A percentile compares a stretch with the other conserved stretches of the same genome.
phyloP scores from a whole-genome alignment of 2,329 filamentous ascomycete genomes.

The Zymoseptoria brevis region DNA sequence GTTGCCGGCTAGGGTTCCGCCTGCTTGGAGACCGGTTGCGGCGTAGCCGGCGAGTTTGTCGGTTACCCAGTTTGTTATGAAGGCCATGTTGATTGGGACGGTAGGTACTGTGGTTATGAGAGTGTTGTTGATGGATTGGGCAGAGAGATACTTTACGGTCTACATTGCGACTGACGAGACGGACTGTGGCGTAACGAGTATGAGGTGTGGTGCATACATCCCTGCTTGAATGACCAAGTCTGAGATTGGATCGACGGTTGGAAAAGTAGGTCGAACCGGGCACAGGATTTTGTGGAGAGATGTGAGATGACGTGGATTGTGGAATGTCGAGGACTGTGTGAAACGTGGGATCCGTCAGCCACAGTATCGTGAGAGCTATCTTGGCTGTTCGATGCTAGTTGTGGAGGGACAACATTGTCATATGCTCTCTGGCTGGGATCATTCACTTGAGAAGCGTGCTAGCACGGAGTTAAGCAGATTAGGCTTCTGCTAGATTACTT shows the following conservation, averaged over 20 bases:
- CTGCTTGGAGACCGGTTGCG: slow-evolving; percentile 29
- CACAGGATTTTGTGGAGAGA: not conserved
- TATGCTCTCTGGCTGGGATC: not conserved
- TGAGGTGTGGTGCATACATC: not conserved
- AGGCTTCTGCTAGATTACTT: not conserved
- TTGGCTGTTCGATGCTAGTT: not conserved
- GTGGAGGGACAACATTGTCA: not conserved
- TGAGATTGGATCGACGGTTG: not conserved
- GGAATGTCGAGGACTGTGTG: not conserved
- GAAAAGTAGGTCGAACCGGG: not conserved
- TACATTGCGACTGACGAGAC: not conserved
- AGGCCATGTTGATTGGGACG: slow-evolving; percentile 12
- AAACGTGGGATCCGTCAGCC: not conserved
- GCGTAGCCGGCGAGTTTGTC: slow-evolving; percentile 28
- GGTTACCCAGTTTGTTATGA: slow-evolving; percentile 26
- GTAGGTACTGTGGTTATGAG: not conserved
- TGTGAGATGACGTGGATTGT: not conserved
- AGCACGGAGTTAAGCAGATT: not conserved
- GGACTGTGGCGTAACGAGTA: not conserved
- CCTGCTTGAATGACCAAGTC: not conserved
- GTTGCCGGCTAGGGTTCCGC: slow-evolving; percentile 32
- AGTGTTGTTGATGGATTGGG: not conserved
- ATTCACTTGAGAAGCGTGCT: not conserved
- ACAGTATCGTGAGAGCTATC: not conserved
- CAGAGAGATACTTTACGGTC: not conserved